A percentile compares a stretch with the other conserved stretches of the same genome.
Evolutionary conservation across 305 asterid species (phyloP).

Genomic region (Fraxinus velutina): DNA sequence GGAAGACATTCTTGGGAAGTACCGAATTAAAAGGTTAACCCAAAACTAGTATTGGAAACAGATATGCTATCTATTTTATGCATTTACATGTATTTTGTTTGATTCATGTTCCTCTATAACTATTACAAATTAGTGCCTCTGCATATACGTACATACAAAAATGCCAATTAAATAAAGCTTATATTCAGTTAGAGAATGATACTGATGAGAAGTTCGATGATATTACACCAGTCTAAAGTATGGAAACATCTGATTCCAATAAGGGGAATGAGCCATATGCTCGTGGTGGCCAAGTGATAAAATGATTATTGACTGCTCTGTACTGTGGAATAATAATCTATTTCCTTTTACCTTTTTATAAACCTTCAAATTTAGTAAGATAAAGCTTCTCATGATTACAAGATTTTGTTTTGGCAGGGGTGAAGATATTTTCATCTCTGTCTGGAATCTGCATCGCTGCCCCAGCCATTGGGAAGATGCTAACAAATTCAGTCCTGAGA

Average conservation of each 20-base stretch:
- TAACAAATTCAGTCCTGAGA: constrained; percentile 81
- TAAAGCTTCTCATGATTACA: background rate
- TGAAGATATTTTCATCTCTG: constrained; percentile 89
- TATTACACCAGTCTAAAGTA: background rate
- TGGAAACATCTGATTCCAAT: background rate
- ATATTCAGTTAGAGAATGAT: background rate
- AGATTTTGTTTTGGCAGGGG: constrained; percentile 46
- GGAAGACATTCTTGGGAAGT: constrained; percentile 69
- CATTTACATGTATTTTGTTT: background rate
- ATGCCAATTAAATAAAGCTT: background rate
- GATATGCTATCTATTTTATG: background rate
- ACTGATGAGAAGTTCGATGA: background rate
- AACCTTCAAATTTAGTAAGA: background rate
- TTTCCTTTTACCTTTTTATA: background rate
- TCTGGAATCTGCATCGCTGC: constrained; percentile 92
- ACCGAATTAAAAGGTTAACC: constrained; percentile 72
- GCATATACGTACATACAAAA: background rate
- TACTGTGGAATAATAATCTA: background rate
- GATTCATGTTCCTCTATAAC: background rate
- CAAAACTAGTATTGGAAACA: background rate
- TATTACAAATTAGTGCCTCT: background rate
- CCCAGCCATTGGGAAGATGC: constrained; percentile 84
- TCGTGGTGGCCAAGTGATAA: background rate
- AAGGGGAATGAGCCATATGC: background rate
- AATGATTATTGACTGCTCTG: background rate